Evolutionary conservation across 192 early-diverging fungal species (phyloP), one percentile per base, ranked within the genome.

Genomic region (Diversispora eburnea): DNA sequence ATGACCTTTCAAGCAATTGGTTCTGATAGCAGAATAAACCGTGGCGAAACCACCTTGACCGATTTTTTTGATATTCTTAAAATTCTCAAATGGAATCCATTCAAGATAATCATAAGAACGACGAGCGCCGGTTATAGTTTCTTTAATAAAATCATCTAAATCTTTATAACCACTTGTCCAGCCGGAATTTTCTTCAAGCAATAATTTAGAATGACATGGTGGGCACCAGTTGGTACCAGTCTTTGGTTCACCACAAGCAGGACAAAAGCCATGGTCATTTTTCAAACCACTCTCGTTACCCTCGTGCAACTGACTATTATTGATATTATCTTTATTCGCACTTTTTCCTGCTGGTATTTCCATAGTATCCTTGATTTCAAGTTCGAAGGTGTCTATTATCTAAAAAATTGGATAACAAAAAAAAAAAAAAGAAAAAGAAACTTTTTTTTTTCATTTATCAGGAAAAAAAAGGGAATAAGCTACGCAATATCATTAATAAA

Each of bases 11-110:
- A n/a, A 8, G n/a, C 20, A 46, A 22, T 73, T 56, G 7, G 19
- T 64, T 17, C 72, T 61, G 3, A 4, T 73, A 5, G 72, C 72
- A 0, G 7, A 45, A 54, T 43, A 73, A 13, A 49, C 61, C 10
- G 46, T 62, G 17, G 60, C 72, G 54, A 73, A 73, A 20, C 72
- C 72, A 42, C 72, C 72, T n/a, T 45, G 12, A 6, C 72, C 72
- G n/a, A 62, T 73, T 45, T 45, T 8, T 55, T 54, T 22, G 1
- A 73, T 64, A 20, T 55, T 60, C 20, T 52, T 45, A 22, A 73
- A 73, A 33, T 73, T 73, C 10, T 73, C 72, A 54, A 20, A 73
- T 2, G 59, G 39, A 45, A 73, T 73, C 12, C 10, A 73, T 65
- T 64, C 41, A 0, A 73, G 4, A 3, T 46, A 54, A 22, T 48